Conservation (phyloP, 2,329 filamentous ascomycete species). For the Mollisiaceae sp. region DNA sequence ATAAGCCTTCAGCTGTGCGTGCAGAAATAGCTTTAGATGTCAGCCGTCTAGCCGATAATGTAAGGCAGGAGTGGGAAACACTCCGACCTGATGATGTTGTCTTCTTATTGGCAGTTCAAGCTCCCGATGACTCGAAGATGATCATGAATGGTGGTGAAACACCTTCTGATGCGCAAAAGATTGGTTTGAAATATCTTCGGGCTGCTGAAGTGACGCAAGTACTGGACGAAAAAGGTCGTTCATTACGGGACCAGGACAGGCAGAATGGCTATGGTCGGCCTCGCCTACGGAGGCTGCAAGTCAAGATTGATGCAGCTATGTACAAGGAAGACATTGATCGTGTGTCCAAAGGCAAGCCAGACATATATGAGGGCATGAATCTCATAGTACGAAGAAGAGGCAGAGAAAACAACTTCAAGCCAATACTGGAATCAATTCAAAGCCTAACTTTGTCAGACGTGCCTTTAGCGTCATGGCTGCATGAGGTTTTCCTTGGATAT, state of each 20-base stretch:
- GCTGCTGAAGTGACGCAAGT: conserved; percentile 86
- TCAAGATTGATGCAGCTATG: conserved; percentile 79
- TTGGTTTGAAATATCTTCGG: conserved; percentile 74
- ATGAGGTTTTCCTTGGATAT: conserved; percentile 97
- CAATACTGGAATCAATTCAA: conserved; percentile 89
- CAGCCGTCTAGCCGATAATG: conserved; percentile 73
- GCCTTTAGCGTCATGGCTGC: conserved; percentile 86
- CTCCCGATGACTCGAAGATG: conserved; percentile 55
- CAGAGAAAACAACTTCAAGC: conserved; percentile 96
- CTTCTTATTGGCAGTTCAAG: conserved; percentile 80
- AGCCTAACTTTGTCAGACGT: conserved; percentile 84
- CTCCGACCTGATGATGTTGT: conserved; percentile 87
- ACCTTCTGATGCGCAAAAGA: conserved; percentile 59
- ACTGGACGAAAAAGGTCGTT: conserved; percentile 81
- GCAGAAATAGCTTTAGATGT: conserved; percentile 88
- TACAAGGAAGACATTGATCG: conserved; percentile 79
- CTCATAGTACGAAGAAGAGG: conserved; percentile 81
- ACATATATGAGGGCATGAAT: conserved; percentile 86
- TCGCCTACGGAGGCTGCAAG: conserved; percentile 70
- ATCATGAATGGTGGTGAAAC: conserved; percentile 58
- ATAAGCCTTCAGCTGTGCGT: conserved; percentile 81
- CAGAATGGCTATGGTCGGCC: conserved; percentile 69
- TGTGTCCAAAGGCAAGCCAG: conserved; percentile 67
- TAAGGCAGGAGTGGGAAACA: conserved; percentile 88
- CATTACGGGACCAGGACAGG: conserved; percentile 66